These are phyloP conservation scores for Echria macrotheca DNA, from an alignment of 495 filamentous ascomycete genomes.

Conservation along the genomic window DNA sequence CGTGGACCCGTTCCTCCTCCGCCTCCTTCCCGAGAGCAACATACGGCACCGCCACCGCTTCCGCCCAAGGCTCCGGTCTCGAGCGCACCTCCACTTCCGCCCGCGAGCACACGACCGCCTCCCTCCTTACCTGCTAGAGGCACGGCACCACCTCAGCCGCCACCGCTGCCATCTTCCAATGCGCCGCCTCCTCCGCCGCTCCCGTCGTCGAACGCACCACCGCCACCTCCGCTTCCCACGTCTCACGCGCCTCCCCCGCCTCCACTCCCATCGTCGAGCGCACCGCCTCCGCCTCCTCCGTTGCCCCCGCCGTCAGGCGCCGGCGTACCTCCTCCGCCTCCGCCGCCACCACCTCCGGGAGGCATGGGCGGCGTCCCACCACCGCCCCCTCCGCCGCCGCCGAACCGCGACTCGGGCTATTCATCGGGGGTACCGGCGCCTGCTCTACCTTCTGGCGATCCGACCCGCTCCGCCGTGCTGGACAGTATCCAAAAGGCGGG, in stretches of 20 bases:
- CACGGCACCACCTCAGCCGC: slow-evolving; percentile 45
- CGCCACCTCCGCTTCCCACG: slow-evolving; percentile 35
- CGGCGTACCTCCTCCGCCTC: slow-evolving; percentile 49
- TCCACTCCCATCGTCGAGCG: slow-evolving; percentile 24
- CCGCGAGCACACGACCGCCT: slow-evolving; percentile 36
- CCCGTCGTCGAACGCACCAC: slow-evolving; percentile 25
- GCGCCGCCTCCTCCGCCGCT: slow-evolving; percentile 33
- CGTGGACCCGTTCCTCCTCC: slow-evolving; percentile 62
- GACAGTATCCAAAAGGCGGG: slow-evolving; percentile 78
- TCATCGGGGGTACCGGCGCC: slow-evolving; percentile 53
- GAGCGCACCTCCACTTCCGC: slow-evolving; percentile 56
- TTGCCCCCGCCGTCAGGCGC: slow-evolving; percentile 31
- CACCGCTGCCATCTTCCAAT: slow-evolving; percentile 34
- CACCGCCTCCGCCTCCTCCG: slow-evolving; percentile 38
- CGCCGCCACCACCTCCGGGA: slow-evolving; percentile 50
- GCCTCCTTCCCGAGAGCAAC: slow-evolving; percentile 52
- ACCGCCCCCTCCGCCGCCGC: slow-evolving; percentile 64
- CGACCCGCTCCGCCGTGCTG: slow-evolving; percentile 59
- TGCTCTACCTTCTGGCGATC: slow-evolving; percentile 42
- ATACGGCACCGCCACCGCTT: slow-evolving; percentile 52
- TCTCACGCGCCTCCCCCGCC: slow-evolving; percentile 30
- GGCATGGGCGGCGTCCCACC: slow-evolving; percentile 43
- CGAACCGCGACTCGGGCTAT: slow-evolving; percentile 59
- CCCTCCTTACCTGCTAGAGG: slow-evolving; percentile 34
- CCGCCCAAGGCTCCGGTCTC: slow-evolving; percentile 65